Base-by-base conservation (phyloP, 257 asterid species). In the Plantago ovata region DNA sequence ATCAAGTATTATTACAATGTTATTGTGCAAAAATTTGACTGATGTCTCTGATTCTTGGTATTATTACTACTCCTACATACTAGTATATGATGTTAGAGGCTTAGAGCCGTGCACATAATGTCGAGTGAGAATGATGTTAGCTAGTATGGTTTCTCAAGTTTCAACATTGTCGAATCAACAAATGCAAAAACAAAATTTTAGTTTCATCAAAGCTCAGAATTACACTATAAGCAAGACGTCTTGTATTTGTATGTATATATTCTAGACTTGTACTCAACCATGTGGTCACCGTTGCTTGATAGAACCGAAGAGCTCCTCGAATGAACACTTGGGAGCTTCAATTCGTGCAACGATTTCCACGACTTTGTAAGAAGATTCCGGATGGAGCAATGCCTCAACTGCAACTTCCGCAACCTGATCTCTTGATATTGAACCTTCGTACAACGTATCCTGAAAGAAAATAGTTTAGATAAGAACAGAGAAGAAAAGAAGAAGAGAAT, bases 401-500 rank as follows among this genome's bases (percentile, higher is more conserved):
- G 97, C 91, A 71, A 84, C 95, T 70, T 88, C 89, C 15, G 98
- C 97, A 21, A 88, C 98, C 69, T 84, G 96, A 65, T 85, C 98
- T 68, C 98, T 82, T 0, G 98, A 84, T 68, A 88, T 92, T 14
- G 97, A 79, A 33, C 96, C 98, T 60, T 53, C 89, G 53, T 21
- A 92, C 36, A 92, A 89, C 0, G 94, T 92, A 71, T 92, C 98
- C 98, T 92, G 60, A 8, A 60, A 47, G n/a, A 14, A 50, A n/a
- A 64, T 51, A 48, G 53, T 68, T 51, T 11, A 39, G 16, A 38
- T 4, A 9, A 32, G 38, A 53, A 36, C 39, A 43, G 56, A 14
- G 12, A 43, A 19, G 16, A 1, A 20, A 38, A 14, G 45, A 14
- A 61, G 6, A 51, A 8, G 56, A 28, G 36, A 28, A 4, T 8